Evolutionary conservation across 75 land plant species (phyloP).

Genomic region (Cryptomeria japonica): DNA sequence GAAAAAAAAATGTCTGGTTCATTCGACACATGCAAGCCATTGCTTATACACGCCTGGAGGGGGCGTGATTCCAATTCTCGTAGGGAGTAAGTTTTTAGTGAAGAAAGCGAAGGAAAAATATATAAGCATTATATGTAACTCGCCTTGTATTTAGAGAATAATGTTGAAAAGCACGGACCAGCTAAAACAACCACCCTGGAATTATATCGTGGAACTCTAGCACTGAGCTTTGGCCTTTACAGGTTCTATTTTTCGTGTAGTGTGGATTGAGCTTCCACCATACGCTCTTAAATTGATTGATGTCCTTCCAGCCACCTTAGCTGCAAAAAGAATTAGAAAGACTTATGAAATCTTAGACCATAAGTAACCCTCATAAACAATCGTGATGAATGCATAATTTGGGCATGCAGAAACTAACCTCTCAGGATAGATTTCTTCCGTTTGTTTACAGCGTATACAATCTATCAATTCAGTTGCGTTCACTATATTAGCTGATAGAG

Average conservation of each 20-base stretch:
- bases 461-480: background rate
- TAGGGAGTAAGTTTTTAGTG: background rate
- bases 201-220: background rate
- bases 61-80: background rate
- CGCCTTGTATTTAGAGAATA: background rate
- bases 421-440: background rate
- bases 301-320: background rate
- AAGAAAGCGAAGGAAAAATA: background rate
- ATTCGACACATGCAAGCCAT: background rate
- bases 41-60: background rate
- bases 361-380: background rate
- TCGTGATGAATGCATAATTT: background rate
- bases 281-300: background rate
- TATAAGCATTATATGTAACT: background rate
- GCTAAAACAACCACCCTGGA: background rate
- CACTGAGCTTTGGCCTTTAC: background rate
- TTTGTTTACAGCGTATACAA: background rate
- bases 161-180: background rate
- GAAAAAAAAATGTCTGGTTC: too few relatives aligned
- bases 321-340: background rate
- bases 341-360: background rate
- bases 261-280: background rate
- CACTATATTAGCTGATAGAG: background rate
- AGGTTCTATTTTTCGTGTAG: background rate
- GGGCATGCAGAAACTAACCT: background rate